A percentile compares a stretch with the other conserved stretches of the same genome.
These are phyloP conservation scores for Ceratocystis variospora DNA, from an alignment of 2,329 filamentous ascomycete genomes.

Conservation along the genomic window DNA sequence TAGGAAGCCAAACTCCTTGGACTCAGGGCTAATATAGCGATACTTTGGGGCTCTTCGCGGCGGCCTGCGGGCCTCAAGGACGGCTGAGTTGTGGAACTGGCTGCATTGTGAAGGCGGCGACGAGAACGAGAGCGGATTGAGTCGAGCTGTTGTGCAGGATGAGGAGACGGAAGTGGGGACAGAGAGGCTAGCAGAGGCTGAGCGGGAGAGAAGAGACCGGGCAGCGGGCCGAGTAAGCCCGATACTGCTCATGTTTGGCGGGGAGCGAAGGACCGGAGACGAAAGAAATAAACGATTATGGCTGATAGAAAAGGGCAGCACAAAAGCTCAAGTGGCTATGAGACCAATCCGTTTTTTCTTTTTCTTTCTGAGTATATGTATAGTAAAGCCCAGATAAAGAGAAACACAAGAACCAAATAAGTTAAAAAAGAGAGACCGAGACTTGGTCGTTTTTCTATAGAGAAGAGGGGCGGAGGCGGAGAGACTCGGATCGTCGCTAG, in stretches of 20 bases:
- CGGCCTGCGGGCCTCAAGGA: slow-evolving; percentile 32
- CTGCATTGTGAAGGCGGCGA: slow-evolving; percentile 24
- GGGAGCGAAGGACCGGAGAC: not conserved
- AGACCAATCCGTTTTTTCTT: no score
- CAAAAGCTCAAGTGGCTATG: no score
- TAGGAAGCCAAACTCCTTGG: slow-evolving; percentile 9
- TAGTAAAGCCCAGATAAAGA: not conserved
- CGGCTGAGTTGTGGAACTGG: slow-evolving; percentile 40
- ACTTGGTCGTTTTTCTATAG: not conserved
- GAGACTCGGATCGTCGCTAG: not conserved
- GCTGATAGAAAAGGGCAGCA: no score
- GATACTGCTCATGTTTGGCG: slow-evolving; percentile 15
- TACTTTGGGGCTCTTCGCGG: slow-evolving; percentile 9
- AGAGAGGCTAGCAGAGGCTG: slow-evolving; percentile 21
- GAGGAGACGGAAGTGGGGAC: slow-evolving; percentile 19
- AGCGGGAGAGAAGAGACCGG: slow-evolving; percentile 13
- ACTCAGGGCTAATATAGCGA: slow-evolving; percentile 15
- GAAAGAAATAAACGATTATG: not conserved
- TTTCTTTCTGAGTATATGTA: no score
- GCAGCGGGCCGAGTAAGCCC: slow-evolving; percentile 12
- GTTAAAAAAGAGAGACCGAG: not conserved
- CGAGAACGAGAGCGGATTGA: not conserved
- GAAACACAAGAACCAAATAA: not conserved
- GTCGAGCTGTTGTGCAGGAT: not conserved
- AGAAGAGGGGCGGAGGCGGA: slow-evolving; percentile 1